These are phyloP conservation scores for Citrullus mucosospermus DNA, from an alignment of 306 rosid species.

Conservation along the genomic window DNA sequence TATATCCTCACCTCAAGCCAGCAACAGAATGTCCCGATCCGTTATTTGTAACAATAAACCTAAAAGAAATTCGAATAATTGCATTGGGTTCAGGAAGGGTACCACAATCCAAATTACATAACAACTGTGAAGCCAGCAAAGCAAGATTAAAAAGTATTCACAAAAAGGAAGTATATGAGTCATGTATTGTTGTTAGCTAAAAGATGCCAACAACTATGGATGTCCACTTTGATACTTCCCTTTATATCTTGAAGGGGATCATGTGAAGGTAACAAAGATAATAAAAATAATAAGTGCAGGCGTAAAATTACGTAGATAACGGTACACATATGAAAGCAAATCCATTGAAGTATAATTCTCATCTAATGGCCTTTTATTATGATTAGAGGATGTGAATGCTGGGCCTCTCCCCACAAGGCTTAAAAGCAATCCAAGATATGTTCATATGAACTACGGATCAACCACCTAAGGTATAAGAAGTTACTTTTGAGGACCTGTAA, in stretches of 20 bases:
- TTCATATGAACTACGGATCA: background rate
- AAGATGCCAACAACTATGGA: background rate
- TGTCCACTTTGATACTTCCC: background rate
- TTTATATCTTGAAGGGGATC: background rate
- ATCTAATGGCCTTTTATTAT: background rate
- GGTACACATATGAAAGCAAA: background rate
- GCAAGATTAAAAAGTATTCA: background rate
- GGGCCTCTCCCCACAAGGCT: background rate
- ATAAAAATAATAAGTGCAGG: no score
- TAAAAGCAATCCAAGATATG: background rate
- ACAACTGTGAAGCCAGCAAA: background rate
- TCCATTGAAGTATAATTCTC: background rate
- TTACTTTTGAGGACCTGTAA: background rate
- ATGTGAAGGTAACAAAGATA: background rate
- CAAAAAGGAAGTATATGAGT: background rate
- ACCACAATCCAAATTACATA: background rate
- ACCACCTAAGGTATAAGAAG: background rate
- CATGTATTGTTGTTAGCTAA: background rate
- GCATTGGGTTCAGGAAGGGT: background rate
- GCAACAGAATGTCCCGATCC: slow-evolving; percentile 73
- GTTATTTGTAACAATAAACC: slow-evolving; percentile 84
- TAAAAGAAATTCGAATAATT: slow-evolving; percentile 7
- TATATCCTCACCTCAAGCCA: slow-evolving; percentile 57
- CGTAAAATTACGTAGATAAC: background rate
- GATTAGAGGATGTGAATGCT: background rate